Conservation (phyloP, 2,329 filamentous ascomycete genomes). For the Penicillium sp. region DNA sequence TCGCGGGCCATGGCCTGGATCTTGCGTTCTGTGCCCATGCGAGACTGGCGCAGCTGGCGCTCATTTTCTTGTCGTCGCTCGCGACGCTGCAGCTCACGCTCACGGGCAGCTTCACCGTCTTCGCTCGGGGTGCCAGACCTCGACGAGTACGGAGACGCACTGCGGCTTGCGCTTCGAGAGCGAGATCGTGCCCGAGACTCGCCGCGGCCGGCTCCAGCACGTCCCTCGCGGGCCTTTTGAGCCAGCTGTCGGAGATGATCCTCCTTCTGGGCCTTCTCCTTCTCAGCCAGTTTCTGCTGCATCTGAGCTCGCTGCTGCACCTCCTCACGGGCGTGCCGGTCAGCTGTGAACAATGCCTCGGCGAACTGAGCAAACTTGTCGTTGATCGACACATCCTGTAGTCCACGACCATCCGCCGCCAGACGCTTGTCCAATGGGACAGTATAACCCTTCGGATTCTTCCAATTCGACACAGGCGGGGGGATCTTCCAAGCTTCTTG, state of each 20-base stretch:
- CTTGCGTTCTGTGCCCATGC: constrained; percentile 90
- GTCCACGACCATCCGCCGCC: constrained; percentile 83
- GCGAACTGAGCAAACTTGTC: constrained; percentile 98
- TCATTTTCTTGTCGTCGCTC: constrained; percentile 81
- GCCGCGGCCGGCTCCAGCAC: constrained; percentile 54
- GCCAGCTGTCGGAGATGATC: constrained; percentile 84
- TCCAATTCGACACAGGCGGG: constrained; percentile 95
- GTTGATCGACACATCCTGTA: constrained; percentile 94
- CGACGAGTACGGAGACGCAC: constrained; percentile 44
- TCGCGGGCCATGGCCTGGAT: constrained; percentile 92
- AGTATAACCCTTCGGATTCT: constrained; percentile 98
- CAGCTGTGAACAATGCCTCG: constrained; percentile 89
- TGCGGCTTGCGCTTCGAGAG: constrained; percentile 46
- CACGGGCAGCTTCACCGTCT: constrained; percentile 69
- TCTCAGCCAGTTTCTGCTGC: constrained; percentile 94
- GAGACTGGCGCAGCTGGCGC: constrained; percentile 84
- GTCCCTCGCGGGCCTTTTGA: constrained; percentile 86
- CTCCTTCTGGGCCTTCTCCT: constrained; percentile 92
- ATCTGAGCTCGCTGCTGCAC: constrained; percentile 88
- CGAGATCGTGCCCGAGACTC: constrained; percentile 44
- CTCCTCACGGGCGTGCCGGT: constrained; percentile 91
- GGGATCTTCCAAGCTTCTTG: constrained; percentile 94
- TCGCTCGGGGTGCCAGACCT: constrained; percentile 51
- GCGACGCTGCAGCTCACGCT: constrained; percentile 72
- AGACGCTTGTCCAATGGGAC: constrained; percentile 93